A percentile compares a stretch with the other conserved stretches of the same genome.
These are phyloP conservation scores for Fusarium sp. DNA, from an alignment of 2,329 filamentous ascomycete species.

Conservation along the genomic window DNA sequence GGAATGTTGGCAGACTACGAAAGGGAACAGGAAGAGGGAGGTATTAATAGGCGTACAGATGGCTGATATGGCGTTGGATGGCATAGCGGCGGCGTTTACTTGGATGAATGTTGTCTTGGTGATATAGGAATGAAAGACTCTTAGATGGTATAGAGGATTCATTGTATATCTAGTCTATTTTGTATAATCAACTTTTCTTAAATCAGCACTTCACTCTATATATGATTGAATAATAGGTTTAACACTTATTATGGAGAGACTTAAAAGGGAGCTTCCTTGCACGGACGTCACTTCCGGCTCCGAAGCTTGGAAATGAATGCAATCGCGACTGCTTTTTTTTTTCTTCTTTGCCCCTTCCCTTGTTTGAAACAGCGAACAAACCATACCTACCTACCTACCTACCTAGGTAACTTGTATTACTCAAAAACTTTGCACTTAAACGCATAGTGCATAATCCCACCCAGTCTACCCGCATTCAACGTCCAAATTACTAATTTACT, in stretches of 20 bases:
- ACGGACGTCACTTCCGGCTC: conserved; percentile 10
- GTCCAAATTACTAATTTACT: neutral
- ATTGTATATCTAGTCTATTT: neutral
- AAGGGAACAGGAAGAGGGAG: conserved; percentile 33
- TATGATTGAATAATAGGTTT: too few relatives aligned
- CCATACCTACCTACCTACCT: neutral
- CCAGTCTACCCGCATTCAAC: conserved; percentile 5
- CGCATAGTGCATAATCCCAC: neutral
- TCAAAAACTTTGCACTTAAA: conserved; percentile 14
- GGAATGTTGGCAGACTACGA: conserved; percentile 48
- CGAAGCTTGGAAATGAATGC: conserved; percentile 14
- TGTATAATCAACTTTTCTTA: too few relatives aligned
- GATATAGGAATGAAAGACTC: neutral
- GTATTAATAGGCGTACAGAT: conserved; percentile 20
- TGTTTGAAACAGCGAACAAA: conserved; percentile 14
- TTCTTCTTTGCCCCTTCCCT: neutral
- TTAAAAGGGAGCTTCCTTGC: conserved; percentile 7
- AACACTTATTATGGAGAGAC: neutral
- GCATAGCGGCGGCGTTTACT: conserved; percentile 44
- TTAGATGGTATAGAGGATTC: conserved; percentile 13
- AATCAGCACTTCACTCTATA: too few relatives aligned
- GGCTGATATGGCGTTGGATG: conserved; percentile 5
- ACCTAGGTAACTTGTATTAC: neutral
- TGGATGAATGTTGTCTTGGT: conserved; percentile 7
- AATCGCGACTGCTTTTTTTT: conserved; percentile 8